These are phyloP conservation scores for Anisodus acutangulus DNA, from an alignment of 257 asterid genomes.

Conservation along the genomic window DNA sequence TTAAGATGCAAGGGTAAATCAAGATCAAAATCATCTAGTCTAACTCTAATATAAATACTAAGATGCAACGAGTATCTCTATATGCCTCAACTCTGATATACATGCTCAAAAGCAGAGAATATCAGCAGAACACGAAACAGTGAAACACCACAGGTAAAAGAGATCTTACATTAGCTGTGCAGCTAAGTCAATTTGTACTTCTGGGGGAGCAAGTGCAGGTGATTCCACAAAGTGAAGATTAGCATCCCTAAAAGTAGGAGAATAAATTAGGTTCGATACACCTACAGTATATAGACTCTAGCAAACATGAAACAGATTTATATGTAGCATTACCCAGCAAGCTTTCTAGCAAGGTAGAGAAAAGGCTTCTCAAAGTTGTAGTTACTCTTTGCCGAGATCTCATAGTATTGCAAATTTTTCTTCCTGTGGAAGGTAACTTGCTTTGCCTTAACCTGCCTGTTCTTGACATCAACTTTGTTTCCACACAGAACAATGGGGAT, in stretches of 20 bases:
- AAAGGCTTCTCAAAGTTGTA: slow-evolving; percentile 88
- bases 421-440: slow-evolving; percentile 81
- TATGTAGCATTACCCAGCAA: slow-evolving; percentile 59
- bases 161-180: slow-evolving; percentile 57
- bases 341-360: slow-evolving; percentile 69
- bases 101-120: background rate
- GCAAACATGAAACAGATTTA: background rate
- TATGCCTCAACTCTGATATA: background rate
- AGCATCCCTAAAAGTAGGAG: slow-evolving; percentile 48
- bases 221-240: slow-evolving; percentile 71
- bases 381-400: slow-evolving; percentile 81
- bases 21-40: background rate
- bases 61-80: background rate
- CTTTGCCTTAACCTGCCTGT: slow-evolving; percentile 79
- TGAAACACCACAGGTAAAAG: background rate
- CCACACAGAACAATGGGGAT: slow-evolving; percentile 78
- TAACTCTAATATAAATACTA: background rate
- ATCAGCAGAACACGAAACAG: background rate
- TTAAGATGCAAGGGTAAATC: background rate
- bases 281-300: background rate
- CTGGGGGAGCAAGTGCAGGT: slow-evolving; percentile 78
- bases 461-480: slow-evolving; percentile 80
- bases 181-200: slow-evolving; percentile 62
- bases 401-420: slow-evolving; percentile 72
- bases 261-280: background rate